Evolutionary conservation across 1,139 yeast genomes (phyloP).

Genomic region (Zygoascus sp.): DNA sequence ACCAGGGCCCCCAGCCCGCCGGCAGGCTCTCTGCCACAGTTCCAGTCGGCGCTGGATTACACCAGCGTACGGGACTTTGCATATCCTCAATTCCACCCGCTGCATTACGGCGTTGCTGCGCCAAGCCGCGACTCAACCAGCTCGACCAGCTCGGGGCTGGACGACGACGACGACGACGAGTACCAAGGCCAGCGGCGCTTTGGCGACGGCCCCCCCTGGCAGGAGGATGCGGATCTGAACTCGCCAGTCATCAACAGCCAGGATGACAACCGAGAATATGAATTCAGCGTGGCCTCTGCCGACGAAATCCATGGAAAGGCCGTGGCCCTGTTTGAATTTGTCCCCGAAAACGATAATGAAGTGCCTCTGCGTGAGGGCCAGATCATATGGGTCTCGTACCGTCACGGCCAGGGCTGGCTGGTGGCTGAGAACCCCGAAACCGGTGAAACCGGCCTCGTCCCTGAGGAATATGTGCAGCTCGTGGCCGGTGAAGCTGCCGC

Average conservation of each 20-base stretch:
- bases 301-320: constrained; percentile 58
- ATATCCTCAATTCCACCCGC: constrained; percentile 59
- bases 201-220: constrained; percentile 36
- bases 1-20: not conserved
- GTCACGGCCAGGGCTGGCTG: constrained; percentile 98
- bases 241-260: constrained; percentile 26
- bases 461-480: constrained; percentile 85
- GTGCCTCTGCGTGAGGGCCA: constrained; percentile 77
- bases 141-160: constrained; percentile 25
- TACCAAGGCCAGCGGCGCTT: constrained; percentile 13
- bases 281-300: constrained; percentile 32
- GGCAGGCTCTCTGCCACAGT: constrained; percentile 23
- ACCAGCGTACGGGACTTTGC: constrained; percentile 72
- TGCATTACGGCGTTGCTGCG: constrained; percentile 51
- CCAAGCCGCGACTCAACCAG: constrained; percentile 22
- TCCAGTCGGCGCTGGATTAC: constrained; percentile 34
- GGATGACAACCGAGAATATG: constrained; percentile 31
- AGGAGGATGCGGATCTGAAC: constrained; percentile 31
- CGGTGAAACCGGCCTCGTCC: constrained; percentile 88
- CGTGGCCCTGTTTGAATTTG: constrained; percentile 81
- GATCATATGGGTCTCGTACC: constrained; percentile 74
- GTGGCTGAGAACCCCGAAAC: constrained; percentile 81
- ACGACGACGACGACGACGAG: constrained; percentile 22
- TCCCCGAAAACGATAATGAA: constrained; percentile 93
- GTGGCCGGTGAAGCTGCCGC: constrained; percentile 11